Evolutionary conservation across 2,329 filamentous ascomycete genomes (phyloP), one percentile per base, ranked within the genome.

Genomic region (Penicillium psychrosexuale): DNA sequence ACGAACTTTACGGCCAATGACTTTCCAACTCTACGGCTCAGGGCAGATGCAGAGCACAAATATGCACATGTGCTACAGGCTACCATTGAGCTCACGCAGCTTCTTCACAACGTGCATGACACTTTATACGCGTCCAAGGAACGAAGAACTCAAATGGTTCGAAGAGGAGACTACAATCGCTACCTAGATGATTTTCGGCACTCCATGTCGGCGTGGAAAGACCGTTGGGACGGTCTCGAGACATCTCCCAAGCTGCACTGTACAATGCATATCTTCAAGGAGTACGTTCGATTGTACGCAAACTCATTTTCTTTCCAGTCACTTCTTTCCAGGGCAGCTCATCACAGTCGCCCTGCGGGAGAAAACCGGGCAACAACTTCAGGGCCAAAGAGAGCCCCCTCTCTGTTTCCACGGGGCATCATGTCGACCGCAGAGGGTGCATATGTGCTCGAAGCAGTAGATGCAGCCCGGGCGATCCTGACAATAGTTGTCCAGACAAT

Each of bases 291-390:
- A 6, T 42, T 63, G 1, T 62, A 63, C 9, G 49, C 48, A 13
- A 58, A 47, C 13, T 55, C 59, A 1, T 63, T 63, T 15, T 56
- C 61, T 1, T 62, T 63, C 33, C 57, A 63, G 24, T 46, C 59
- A 4, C 39, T 61, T 28, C 44, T 60, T 36, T 56, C 47, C 1
- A 46, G 11, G 44, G 30, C 30, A 31, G 30, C 12, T 31, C 30
- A 31, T 11, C 30, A 31, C 30, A 31, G 9, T 3, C 30, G 30
- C 9, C 30, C 30, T 24, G 22, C 22, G 30, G 30, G 30, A 31
- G 30, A 31, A 9, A 31, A 31, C 30, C 30, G 30, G 30, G 22
- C 22, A 24, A 31, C 30, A 12, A 31, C 9, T 31, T 31, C 11
- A 8, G 30, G 30, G 22, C 22, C 22, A 12, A 31, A 31, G 11